Base-by-base conservation (phyloP, 2,329 filamentous ascomycete species). In the Alternaria novae-zelandiae region DNA sequence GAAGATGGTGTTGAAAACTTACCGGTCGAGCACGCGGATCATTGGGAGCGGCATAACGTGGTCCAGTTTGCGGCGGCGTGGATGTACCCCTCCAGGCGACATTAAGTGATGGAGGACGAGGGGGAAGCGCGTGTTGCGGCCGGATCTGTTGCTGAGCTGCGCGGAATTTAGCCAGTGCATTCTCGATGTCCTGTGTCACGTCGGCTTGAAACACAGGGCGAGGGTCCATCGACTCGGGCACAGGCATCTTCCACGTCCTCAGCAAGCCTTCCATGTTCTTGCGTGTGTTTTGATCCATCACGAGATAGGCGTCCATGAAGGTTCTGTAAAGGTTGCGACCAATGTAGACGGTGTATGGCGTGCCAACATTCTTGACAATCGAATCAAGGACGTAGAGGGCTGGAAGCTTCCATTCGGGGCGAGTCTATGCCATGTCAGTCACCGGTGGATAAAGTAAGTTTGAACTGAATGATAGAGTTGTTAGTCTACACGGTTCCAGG, bases 351-450 rank as follows among this genome's bases (percentile, higher is more conserved):
- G 95, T 98, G 81, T 99, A 99, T 8, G 96, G 96, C 1, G 95
- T 97, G 65, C 96, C 96, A 66, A 99, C 94, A 84, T 99, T 98
- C 82, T 99, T 99, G 78, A 97, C 94, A 65, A 99, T 95, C 15
- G 95, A 98, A 82, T 99, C 96, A 76, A 99, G 90, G 69, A 99
- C 93, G 82, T 98, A 99, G 26, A 99, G 86, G n/a, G 96, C 93
- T 17, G 96, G 94, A 3, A 99, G 85, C 78, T 98, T 99, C 80
- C 94, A 94, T 65, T 89, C 87, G 43, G 96, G 94, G 49, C 93
- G 88, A 58, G 91, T 93, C 96, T 99, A 82, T n/a, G n/a, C 20
- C 59, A 45, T 49, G 59, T 74, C 47, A 74, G 71, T 70, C 62
- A 64, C 44, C 43, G 57, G 55, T 17, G 54, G 28, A 49, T 15